Percentiles rank a stretch among this genome's conserved stretches.
These are phyloP conservation scores for Ascoidea asiatica DNA, from an alignment of 805 yeast genomes.

Conservation along the genomic window DNA sequence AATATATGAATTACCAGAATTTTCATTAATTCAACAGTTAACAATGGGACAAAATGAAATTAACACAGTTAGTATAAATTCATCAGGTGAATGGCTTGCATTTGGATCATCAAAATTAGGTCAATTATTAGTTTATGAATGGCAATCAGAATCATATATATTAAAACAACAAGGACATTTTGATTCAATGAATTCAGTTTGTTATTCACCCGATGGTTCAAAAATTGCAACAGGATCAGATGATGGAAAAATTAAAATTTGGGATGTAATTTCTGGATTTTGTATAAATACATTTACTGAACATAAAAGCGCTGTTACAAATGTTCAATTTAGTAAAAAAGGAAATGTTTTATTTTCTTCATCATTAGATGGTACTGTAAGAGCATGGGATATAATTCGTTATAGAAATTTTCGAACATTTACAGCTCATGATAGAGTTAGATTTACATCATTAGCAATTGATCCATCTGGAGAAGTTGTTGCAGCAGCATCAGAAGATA, in stretches of 20 bases:
- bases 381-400: slow-evolving; percentile 93
- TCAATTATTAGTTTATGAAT: slow-evolving; percentile 92
- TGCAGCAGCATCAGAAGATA: slow-evolving; percentile 86
- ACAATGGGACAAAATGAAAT: slow-evolving; percentile 88
- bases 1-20: slow-evolving; percentile 74
- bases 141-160: slow-evolving; percentile 96
- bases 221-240: slow-evolving; percentile 88
- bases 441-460: slow-evolving; percentile 79
- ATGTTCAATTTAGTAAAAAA: slow-evolving; percentile 71
- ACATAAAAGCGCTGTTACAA: slow-evolving; percentile 75
- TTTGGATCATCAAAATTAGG: slow-evolving; percentile 86
- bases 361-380: slow-evolving; percentile 89
- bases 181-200: slow-evolving; percentile 72
- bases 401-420: slow-evolving; percentile 91
- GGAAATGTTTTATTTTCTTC: slow-evolving; percentile 89
- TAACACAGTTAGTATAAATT: slow-evolving; percentile 67
- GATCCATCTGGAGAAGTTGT: slow-evolving; percentile 97
- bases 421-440: slow-evolving; percentile 80
- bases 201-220: slow-evolving; percentile 92
- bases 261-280: slow-evolving; percentile 92
- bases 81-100: slow-evolving; percentile 92
- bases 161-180: slow-evolving; percentile 96
- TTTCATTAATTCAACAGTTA: slow-evolving; percentile 69
- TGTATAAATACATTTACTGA: slow-evolving; percentile 86
- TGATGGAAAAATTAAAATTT: slow-evolving; percentile 91